Evolutionary conservation across 1,139 yeast genomes (phyloP).

Genomic region (Hyphopichia pseudoburtonii): DNA sequence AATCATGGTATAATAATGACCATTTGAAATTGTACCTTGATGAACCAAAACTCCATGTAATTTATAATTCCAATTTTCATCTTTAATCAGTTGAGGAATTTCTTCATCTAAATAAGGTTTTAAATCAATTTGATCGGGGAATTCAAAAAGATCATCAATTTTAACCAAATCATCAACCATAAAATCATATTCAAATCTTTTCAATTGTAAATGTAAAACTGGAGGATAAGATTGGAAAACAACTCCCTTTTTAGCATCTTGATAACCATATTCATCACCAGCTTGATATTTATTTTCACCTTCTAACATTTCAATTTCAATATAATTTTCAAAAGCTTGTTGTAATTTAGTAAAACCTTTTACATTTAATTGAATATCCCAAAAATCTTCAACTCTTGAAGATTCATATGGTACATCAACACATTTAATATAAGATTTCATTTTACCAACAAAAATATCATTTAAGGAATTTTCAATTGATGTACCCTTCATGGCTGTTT

Average conservation of each 20-base stretch:
- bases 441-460: slow-evolving; percentile 90
- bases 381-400: slow-evolving; percentile 87
- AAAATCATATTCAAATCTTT: slow-evolving; percentile 93
- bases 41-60: slow-evolving; percentile 94
- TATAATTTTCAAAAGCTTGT: slow-evolving; percentile 80
- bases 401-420: slow-evolving; percentile 94
- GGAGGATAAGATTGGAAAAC: slow-evolving; percentile 90
- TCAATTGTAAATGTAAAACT: slow-evolving; percentile 86
- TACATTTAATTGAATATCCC: slow-evolving; percentile 97
- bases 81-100: slow-evolving; percentile 36
- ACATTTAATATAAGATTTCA: slow-evolving; percentile 93
- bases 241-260: slow-evolving; percentile 96
- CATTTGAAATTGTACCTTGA: slow-evolving; percentile 92
- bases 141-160: slow-evolving; percentile 90
- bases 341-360: slow-evolving; percentile 72
- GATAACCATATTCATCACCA: slow-evolving; percentile 79
- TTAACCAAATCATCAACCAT: slow-evolving; percentile 86
- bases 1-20: slow-evolving; percentile 93
- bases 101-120: slow-evolving; percentile 74
- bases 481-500: slow-evolving; percentile 89
- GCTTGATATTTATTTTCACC: slow-evolving; percentile 98
- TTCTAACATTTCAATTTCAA: slow-evolving; percentile 83
- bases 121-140: slow-evolving; percentile 80
- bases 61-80: slow-evolving; percentile 72
- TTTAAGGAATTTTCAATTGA: slow-evolving; percentile 76